Percentiles rank a stretch among this genome's conserved stretches.
Evolutionary conservation across 495 filamentous ascomycete species (phyloP).

Genomic region (Aspergillus affinis): DNA sequence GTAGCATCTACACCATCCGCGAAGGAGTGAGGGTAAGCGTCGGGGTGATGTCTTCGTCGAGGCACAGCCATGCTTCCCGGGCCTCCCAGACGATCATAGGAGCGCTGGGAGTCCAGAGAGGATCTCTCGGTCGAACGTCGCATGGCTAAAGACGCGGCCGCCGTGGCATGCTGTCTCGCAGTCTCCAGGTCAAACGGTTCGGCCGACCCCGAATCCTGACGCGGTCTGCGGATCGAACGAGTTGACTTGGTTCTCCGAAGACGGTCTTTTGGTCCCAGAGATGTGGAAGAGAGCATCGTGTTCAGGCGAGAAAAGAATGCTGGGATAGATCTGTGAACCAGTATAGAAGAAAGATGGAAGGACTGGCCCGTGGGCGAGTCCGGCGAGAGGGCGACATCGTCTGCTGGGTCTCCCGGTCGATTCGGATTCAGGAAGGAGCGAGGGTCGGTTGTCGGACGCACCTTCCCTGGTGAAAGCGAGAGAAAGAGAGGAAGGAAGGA

Average conservation of each 20-base stretch:
- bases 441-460: not conserved
- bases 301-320: constrained; percentile 21
- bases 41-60: constrained; percentile 22
- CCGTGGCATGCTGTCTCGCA: constrained; percentile 62
- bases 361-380: not conserved
- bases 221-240: constrained; percentile 52
- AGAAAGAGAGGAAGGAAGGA: not conserved
- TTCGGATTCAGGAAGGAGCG: not conserved
- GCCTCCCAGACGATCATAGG: constrained; percentile 35
- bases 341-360: not conserved
- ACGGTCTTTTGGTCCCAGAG: constrained; percentile 37
- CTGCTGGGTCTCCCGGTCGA: no score
- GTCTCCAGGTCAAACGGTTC: constrained; percentile 53
- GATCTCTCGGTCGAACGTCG: constrained; percentile 51
- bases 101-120: constrained; percentile 28
- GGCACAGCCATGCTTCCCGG: constrained; percentile 43
- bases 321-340: constrained; percentile 10
- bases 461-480: not conserved
- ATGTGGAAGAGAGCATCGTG: constrained; percentile 27
- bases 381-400: not conserved
- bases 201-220: constrained; percentile 20
- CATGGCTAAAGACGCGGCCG: constrained; percentile 69
- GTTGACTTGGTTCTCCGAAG: constrained; percentile 63
- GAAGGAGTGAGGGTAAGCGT: not conserved
- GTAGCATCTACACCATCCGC: not conserved